Base-by-base conservation (phyloP, 169 alveolate species). In the Plasmodium cynomolgi region DNA sequence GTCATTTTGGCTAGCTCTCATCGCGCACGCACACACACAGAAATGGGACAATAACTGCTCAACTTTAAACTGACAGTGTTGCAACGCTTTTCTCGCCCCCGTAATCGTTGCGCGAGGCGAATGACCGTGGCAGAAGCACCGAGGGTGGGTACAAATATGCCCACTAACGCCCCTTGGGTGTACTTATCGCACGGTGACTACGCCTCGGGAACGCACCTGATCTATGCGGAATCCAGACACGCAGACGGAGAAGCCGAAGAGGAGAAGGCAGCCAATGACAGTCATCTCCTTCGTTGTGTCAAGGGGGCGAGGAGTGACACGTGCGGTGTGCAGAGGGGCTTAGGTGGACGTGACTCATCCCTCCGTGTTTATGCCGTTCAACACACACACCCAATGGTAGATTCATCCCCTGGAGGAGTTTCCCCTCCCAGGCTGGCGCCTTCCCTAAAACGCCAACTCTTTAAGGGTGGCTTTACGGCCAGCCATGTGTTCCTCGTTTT, bases 161-260 rank as follows among this genome's bases (percentile, higher is more conserved):
- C 13, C 31, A 23, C n/a, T 20, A 7, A 68, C 5, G 31, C n/a
- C 41, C 37, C 31, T 11, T 9, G 77, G 1, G 77, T 23, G 37
- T 26, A 68, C 39, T 9, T 23, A 23, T 68, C 7, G 37, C 37
- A 68, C n/a, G 31, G 1, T 68, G n/a, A 68, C 37, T 68, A 62
- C n/a, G 23, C 33, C 13, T 39, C 29, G 83, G 3, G 44, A 7
- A 33, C 44, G 34, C 50, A 88, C 94, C 71, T 68, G 88, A 17
- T 79, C 34, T 77, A 88, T 34, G 83, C 50, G 71, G 73, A 88
- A 88, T 47, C 75, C 77, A 39, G 77, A 80, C 77, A 80, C 84
- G 47, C 11, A 37, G 50, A 39, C 5, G 23, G 39, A 34, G 31
- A 88, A 88, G 50, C 15, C 33, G 34, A 33, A 80, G 34, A 88